Conservation (phyloP, 2,329 filamentous ascomycete species). For the Nigrospora osmanthi region DNA sequence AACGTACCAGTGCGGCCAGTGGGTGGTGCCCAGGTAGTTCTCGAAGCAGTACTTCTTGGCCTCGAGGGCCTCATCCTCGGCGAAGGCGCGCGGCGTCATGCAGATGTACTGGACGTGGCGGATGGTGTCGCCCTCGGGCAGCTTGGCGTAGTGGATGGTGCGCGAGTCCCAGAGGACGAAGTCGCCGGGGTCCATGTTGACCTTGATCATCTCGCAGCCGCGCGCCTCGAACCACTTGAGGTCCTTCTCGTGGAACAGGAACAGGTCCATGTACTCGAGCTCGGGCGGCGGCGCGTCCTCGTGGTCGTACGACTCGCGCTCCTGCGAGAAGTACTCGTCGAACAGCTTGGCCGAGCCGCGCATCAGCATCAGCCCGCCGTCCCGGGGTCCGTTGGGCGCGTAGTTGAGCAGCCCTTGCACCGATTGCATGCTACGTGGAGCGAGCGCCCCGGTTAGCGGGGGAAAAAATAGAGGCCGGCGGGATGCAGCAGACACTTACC, state of each 20-base stretch:
- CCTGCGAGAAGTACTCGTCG: conserved; percentile 34
- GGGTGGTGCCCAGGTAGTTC: conserved; percentile 24
- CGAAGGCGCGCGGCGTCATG: conserved; percentile 26
- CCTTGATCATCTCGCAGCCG: conserved; percentile 29
- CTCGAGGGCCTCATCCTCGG: conserved; percentile 21
- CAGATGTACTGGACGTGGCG: conserved; percentile 27
- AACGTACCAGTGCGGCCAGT: conserved; percentile 23
- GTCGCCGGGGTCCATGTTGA: conserved; percentile 31
- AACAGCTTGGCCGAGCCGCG: conserved; percentile 31
- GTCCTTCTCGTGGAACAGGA: conserved; percentile 31
- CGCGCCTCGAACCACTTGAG: conserved; percentile 31
- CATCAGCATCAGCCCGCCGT: conserved; percentile 37
- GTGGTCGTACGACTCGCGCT: conserved; percentile 31
- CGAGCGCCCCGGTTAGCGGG: background rate
- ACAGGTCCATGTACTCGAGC: conserved; percentile 28
- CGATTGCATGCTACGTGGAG: conserved; percentile 13
- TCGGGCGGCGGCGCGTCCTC: conserved; percentile 23
- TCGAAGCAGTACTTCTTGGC: conserved; percentile 25
- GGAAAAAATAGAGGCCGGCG: too few species aligned
- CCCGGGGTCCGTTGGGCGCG: conserved; percentile 32
- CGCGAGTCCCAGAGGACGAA: conserved; percentile 37
- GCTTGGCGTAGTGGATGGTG: conserved; percentile 33
- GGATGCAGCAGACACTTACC: conserved; percentile 10
- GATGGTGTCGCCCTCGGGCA: conserved; percentile 26
- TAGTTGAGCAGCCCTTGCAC: conserved; percentile 37